phyloP scores from a whole-genome alignment of 352 stramenopile genomes.

The Phytophthora tentaculata region DNA sequence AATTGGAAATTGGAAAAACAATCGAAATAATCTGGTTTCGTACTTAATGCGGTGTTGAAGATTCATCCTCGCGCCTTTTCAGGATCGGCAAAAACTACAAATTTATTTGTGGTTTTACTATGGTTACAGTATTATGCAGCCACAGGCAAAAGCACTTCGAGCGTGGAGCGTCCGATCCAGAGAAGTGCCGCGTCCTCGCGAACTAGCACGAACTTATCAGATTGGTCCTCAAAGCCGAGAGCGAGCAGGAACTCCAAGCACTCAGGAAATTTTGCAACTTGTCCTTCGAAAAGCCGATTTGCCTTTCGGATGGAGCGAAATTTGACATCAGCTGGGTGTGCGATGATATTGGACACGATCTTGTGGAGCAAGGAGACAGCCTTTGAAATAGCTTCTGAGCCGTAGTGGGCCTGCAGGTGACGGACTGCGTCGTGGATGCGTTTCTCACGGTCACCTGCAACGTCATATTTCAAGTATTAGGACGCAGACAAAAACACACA shows the following conservation, averaged over 20 bases:
- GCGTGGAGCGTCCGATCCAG: conserved; percentile 66
- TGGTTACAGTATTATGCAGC: conserved; percentile 28
- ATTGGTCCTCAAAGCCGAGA: conserved; percentile 72
- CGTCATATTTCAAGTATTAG: conserved; percentile 9
- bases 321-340: conserved; percentile 58
- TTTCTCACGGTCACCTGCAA: conserved; percentile 68
- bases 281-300: conserved; percentile 63
- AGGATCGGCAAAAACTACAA: conserved; percentile 5
- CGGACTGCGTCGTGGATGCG: conserved; percentile 53
- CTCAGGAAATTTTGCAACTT: conserved; percentile 56
- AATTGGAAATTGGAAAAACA: conserved; percentile 3
- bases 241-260: conserved; percentile 70
- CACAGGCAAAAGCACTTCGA: conserved; percentile 56
- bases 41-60: conserved; percentile 20
- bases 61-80: conserved; percentile 19
- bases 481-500: neutral
- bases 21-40: conserved; percentile 19
- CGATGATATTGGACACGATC: conserved; percentile 80
- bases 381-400: conserved; percentile 36
- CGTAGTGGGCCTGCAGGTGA: conserved; percentile 44
- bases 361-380: conserved; percentile 60
- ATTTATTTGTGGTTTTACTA: too few species aligned
- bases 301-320: conserved; percentile 72
- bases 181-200: conserved; percentile 70
- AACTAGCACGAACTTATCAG: conserved; percentile 57